These are phyloP conservation scores for Amanita thiersii DNA, from an alignment of 768 basidiomycete genomes.

Conservation along the genomic window DNA sequence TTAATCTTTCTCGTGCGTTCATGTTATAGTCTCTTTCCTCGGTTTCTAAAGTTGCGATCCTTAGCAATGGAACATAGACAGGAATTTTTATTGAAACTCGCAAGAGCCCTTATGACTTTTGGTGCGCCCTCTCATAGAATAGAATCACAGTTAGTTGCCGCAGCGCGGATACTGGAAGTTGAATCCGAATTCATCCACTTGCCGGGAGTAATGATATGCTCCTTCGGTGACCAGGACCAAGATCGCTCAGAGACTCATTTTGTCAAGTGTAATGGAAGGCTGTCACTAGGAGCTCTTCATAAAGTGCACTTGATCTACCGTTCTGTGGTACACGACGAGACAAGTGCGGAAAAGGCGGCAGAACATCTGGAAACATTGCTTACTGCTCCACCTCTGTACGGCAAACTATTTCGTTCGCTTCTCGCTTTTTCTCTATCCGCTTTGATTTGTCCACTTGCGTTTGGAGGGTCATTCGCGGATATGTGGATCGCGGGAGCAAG, in stretches of 20 bases:
- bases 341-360: conserved; percentile 73
- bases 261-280: conserved; percentile 67
- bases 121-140: conserved; percentile 92
- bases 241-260: conserved; percentile 87
- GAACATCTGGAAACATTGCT: conserved; percentile 57
- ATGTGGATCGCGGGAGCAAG: conserved; percentile 74
- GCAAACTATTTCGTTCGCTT: conserved; percentile 49
- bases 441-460: conserved; percentile 78
- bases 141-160: conserved; percentile 84
- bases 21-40: conserved; percentile 3
- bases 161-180: conserved; percentile 83
- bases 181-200: conserved; percentile 89
- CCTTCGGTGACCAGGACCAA: conserved; percentile 86
- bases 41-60: conserved; percentile 4
- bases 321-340: conserved; percentile 84
- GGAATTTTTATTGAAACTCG: conserved; percentile 79
- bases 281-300: conserved; percentile 81
- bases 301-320: conserved; percentile 82
- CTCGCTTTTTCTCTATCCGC: conserved; percentile 67
- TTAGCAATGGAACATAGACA: conserved; percentile 75
- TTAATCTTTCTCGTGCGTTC: conserved; percentile 59
- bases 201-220: conserved; percentile 75
- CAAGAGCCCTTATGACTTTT: conserved; percentile 83
- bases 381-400: conserved; percentile 55
- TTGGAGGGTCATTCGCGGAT: conserved; percentile 78